Evolutionary conservation across 352 stramenopile genomes (phyloP), one percentile per base, ranked within the genome.

Genomic region (Phytophthora melonis): DNA sequence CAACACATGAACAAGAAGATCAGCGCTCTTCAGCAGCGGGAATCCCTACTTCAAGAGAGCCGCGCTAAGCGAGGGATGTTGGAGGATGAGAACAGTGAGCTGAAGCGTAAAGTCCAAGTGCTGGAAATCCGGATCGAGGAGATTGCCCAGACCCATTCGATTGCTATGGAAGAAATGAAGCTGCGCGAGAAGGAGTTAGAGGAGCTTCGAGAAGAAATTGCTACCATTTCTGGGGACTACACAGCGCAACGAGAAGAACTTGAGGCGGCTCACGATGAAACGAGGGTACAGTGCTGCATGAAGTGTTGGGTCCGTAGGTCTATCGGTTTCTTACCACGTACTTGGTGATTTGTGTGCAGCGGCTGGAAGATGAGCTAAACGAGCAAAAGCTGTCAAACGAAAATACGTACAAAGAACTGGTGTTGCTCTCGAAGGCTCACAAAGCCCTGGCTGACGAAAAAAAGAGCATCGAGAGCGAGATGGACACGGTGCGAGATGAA

Each of bases 1-100:
- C 85, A 92, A 61, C 80, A 91, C 16, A 88, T 93, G 81, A 93
- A 89, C 76, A 93, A 95, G 58, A 90, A 92, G 45, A 82, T 89
- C 27, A 81, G 68, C 41, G 74, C 82, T 27, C 43, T 94, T 34
- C 87, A 93, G 58, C 83, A 96, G 41, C 81, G 87, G 13, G 86
- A 94, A 58, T 78, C 88, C 25, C 72, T 93, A 36, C 70, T 94
- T 23, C 85, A 93, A 67, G 88, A 94, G 21, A 90, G 54, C 23
- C 84, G 86, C 11, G 63, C 72, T 2, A 91, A 89, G 63, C 80
- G 82, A 39, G 75, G 75, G 14, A 64, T 80, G 14, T 25, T 94
- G 39, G 87, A 94, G 63, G 85, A 96, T 54, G 86, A 94, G 63
- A 96, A 93, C 74, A 85, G 67, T 18, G 86, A 92, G 63, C 71